Evolutionary conservation across 1,139 yeast species (phyloP).

Genomic region (Blastobotrys persicus): DNA sequence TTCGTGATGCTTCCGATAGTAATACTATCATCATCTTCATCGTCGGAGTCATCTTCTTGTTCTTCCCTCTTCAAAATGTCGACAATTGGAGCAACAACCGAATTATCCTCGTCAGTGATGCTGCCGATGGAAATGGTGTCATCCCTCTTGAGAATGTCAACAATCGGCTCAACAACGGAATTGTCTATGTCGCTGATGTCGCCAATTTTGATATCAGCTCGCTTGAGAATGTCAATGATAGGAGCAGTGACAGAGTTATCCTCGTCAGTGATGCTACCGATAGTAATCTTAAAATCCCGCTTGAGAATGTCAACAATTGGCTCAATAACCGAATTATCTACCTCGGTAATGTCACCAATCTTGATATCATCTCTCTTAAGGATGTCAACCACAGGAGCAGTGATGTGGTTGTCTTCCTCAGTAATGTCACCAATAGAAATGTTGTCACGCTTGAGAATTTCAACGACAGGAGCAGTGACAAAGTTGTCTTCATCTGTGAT

Average conservation of each 20-base stretch:
- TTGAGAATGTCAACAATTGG: conserved; percentile 6
- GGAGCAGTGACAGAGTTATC: conserved; percentile 3
- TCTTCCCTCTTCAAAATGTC: not conserved
- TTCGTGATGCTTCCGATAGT: not conserved
- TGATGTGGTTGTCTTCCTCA: conserved; percentile 1
- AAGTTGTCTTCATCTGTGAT: not conserved
- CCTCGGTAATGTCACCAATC: not conserved
- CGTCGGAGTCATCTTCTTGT: not conserved
- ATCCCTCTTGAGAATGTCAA: conserved; percentile 5
- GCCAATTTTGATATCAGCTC: not conserved
- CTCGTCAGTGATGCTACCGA: not conserved
- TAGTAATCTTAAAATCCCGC: not conserved
- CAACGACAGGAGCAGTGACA: not conserved
- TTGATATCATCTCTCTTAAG: not conserved
- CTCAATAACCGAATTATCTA: not conserved
- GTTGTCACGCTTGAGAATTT: not conserved
- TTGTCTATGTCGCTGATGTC: not conserved
- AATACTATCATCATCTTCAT: not conserved
- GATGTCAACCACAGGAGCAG: conserved; percentile 1
- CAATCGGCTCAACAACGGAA: not conserved
- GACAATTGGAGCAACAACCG: not conserved
- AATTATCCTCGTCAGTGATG: not conserved
- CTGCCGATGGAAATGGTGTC: not conserved
- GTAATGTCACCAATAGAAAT: not conserved
- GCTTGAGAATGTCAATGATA: not conserved